Evolutionary conservation across 495 filamentous ascomycete genomes (phyloP), one percentile per base, ranked within the genome.

Genomic region (Hapsidospora chrysogenum): DNA sequence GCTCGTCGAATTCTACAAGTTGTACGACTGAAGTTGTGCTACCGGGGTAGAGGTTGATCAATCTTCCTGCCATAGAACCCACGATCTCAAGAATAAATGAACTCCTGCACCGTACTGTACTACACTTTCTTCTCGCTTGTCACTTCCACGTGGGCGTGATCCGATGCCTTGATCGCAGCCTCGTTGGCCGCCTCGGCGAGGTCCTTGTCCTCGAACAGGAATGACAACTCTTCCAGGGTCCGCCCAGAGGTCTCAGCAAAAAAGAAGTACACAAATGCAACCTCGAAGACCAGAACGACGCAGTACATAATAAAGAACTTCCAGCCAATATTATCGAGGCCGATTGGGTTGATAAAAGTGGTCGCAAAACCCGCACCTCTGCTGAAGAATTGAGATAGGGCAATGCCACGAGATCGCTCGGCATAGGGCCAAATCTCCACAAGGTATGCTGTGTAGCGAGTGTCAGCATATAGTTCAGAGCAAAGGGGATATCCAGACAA

Each of bases 341-440:
- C 27, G n/a, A 29, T 29, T 9, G 27, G 27, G 15, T 29, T 29
- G 27, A 29, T 4, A 29, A 5, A 29, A 4, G 27, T 29, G 4
- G 15, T 9, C 27, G 72, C 68, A 52, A 74, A 72, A 5, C 30
- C 10, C 29, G 68, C 66, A 2, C 56, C 53, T 27, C 67, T 60
- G 30, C 70, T 63, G 39, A 65, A 76, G 50, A 69, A 66, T 45
- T 76, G 67, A 53, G 70, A 69, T 45, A 72, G 61, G 1, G 65
- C 61, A 32, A 76, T 63, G 43, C 73, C 70, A 20, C 66, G 61
- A 8, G 66, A 63, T 37, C 71, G 64, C 38, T 64, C 57, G 0
- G 64, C 53, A 51, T 64, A 76, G 5, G 72, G 72, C 54, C 70
- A 76, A 10, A 76, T 48, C 39, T 76, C 70, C 17, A 73, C 53